A percentile compares a stretch with the other conserved stretches of the same genome.
Conservation (phyloP, 106 monocot species). For the Allium fistulosum region DNA sequence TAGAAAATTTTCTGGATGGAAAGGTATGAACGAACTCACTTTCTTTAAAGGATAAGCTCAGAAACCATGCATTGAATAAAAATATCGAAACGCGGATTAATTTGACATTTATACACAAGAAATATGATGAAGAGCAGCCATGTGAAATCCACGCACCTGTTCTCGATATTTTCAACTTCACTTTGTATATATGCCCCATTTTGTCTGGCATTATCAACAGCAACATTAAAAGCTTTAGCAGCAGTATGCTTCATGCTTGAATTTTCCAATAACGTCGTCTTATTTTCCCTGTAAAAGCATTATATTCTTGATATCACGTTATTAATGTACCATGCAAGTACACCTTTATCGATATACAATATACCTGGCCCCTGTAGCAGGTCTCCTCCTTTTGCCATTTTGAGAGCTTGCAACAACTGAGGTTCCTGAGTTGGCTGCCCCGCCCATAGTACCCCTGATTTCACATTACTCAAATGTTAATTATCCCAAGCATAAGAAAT, state of each 20-base stretch:
- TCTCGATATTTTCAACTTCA: slow-evolving; percentile 19
- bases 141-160: slow-evolving; percentile 20
- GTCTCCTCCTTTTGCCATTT: slow-evolving; percentile 30
- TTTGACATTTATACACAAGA: not conserved
- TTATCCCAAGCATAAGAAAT: not conserved
- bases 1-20: no score
- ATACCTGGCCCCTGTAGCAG: slow-evolving; percentile 41
- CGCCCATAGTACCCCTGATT: slow-evolving; percentile 33
- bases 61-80: no score
- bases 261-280: slow-evolving; percentile 13
- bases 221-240: slow-evolving; percentile 1
- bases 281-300: slow-evolving; percentile 35
- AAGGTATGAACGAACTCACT: no score
- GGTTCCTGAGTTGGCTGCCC: slow-evolving; percentile 45
- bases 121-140: not conserved
- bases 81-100: no score
- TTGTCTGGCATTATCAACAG: slow-evolving; percentile 14
- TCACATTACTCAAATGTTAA: not conserved
- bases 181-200: not conserved
- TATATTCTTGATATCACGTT: not conserved
- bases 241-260: slow-evolving; percentile 4
- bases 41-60: no score
- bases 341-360: not conserved
- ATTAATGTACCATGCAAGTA: no score
- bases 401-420: slow-evolving; percentile 16